These are phyloP conservation scores for Themeda triandra DNA, from an alignment of 176 grass and related monocot species.

Conservation along the genomic window DNA sequence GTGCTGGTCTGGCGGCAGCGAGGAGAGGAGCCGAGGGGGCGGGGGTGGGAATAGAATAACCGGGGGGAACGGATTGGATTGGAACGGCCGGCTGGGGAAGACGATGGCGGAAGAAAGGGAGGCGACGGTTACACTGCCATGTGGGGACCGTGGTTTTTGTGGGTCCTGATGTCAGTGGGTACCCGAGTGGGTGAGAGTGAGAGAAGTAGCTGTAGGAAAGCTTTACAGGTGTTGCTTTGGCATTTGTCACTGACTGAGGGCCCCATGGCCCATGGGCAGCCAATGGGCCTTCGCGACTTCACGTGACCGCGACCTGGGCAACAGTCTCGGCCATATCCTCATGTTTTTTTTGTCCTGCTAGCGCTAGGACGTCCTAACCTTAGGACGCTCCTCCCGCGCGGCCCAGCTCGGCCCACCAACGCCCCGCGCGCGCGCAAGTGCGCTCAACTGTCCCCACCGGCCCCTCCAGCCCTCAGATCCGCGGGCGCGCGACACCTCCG, in stretches of 20 bases:
- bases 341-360: too few species aligned
- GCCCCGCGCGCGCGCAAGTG: too few species aligned
- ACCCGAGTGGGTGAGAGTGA: background rate
- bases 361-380: too few species aligned
- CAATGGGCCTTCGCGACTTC: constrained; percentile 36
- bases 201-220: background rate
- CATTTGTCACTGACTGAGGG: background rate
- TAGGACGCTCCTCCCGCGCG: too few species aligned
- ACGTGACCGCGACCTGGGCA: constrained; percentile 29
- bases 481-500: too few species aligned
- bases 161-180: background rate
- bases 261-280: background rate
- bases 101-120: background rate
- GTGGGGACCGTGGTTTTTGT: rapidly evolving
- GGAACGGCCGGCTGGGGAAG: constrained; percentile 29
- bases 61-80: constrained; percentile 32
- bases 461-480: too few species aligned
- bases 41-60: constrained; percentile 14
- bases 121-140: background rate
- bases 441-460: too few species aligned
- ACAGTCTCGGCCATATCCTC: background rate
- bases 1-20: background rate
- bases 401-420: too few species aligned
- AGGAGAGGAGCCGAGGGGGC: background rate
- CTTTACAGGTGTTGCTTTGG: background rate